These are phyloP conservation scores for Xerocomellus amylosporus DNA, from an alignment of 768 basidiomycete species.

Conservation along the genomic window DNA sequence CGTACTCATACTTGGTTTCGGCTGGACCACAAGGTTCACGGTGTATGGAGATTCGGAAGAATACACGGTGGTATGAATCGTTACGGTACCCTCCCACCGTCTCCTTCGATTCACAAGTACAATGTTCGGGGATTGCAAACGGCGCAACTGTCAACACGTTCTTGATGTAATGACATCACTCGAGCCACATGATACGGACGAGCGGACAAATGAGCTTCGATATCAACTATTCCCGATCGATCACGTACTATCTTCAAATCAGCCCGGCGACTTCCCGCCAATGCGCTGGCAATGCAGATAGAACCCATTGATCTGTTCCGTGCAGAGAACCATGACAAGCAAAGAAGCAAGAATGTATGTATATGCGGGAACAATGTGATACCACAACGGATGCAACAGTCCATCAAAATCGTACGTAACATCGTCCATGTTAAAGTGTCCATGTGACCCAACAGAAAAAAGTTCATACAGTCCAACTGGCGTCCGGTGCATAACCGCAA, in stretches of 20 bases:
- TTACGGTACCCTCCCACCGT: conserved; percentile 1
- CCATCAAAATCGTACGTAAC: conserved; percentile 18
- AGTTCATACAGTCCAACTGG: conserved; percentile 2
- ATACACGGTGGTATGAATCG: neutral
- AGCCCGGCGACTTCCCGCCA: neutral
- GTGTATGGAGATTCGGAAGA: neutral
- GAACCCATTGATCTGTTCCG: neutral
- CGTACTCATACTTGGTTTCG: neutral
- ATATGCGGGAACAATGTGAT: neutral
- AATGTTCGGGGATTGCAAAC: neutral
- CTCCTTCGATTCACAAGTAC: neutral
- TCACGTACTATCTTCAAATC: neutral
- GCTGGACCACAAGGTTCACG: conserved; percentile 6
- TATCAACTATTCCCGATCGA: neutral
- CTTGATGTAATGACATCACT: conserved; percentile 7
- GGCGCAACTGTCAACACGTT: neutral
- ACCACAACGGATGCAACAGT: neutral
- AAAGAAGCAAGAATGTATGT: neutral
- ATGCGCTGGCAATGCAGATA: neutral
- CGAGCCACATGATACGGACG: no score
- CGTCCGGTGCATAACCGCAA: neutral
- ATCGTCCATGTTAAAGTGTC: neutral
- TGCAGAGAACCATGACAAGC: neutral
- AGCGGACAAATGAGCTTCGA: no score
- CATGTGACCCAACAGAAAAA: neutral